Base-by-base conservation (phyloP, 768 basidiomycete species). In the Auricularia auricula-judae region DNA sequence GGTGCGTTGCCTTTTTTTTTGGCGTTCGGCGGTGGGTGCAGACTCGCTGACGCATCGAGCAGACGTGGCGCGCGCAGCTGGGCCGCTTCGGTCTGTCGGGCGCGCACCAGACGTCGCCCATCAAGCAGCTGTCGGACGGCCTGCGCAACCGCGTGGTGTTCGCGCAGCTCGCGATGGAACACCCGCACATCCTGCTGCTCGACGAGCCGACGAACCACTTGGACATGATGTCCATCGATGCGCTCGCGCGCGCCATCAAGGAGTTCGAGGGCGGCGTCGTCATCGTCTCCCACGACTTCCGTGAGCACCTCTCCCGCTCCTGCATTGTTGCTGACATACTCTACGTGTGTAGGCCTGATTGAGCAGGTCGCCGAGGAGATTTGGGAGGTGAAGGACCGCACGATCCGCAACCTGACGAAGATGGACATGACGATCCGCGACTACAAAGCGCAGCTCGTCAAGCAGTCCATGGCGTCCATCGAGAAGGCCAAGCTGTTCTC, bases 201-300 rank as follows among this genome's bases (percentile, higher is more conserved):
- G 93, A 95, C 74, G 93, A 96, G 76, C 93, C 95, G 62, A 98
- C 94, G 47, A 98, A 97, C 74, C 94, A 98, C 76, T 84, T 97
- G 82, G 94, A 97, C 74, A 96, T 97, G 96, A 88, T 84, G 68
- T 95, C 93, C 35, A 99, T 99, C 74, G 96, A 98, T 73, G 96
- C 97, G 1, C 84, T 99, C 60, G 97, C 97, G 5, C 75, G 76
- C 33, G 96, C 97, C 61, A 98, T 99, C 82, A 97, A 96, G 76
- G 91, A 91, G 72, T 99, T 92, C 74, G 89, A 91, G 72, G 97
- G 97, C 66, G 96, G 97, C 71, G 97, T 99, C 47, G 97, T 98
- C 70, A 98, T 99, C 74, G 97, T 99, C 68, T 98, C 95, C 60
- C 97, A 98, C 80, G 96, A 99, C 77, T 99, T 99, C 89, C 91